Evolutionary conservation across 495 filamentous ascomycete genomes (phyloP).

Genomic region (Clohesyomyces aquaticus): DNA sequence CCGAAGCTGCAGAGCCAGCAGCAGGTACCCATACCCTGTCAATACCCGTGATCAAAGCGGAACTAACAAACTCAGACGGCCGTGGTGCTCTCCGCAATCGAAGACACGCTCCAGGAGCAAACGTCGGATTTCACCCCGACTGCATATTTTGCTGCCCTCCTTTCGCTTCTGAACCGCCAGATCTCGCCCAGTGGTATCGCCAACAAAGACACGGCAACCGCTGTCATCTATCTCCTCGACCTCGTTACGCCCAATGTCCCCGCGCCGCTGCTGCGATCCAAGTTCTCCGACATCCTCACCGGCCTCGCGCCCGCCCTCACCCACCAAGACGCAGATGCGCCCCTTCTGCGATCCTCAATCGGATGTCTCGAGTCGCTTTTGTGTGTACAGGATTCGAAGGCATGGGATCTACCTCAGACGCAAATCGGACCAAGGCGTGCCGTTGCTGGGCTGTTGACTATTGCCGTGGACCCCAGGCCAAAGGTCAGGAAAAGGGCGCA

Average conservation of each 20-base stretch:
- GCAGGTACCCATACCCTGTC: slow-evolving; percentile 59
- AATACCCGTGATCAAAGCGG: background rate
- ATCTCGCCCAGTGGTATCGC: slow-evolving; percentile 62
- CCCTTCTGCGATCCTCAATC: slow-evolving; percentile 83
- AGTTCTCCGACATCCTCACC: slow-evolving; percentile 90
- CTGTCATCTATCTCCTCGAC: slow-evolving; percentile 95
- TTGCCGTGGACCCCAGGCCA: slow-evolving; percentile 85
- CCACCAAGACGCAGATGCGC: slow-evolving; percentile 80
- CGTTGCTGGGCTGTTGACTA: slow-evolving; percentile 78
- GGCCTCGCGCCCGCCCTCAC: slow-evolving; percentile 82
- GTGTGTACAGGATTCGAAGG: slow-evolving; percentile 79
- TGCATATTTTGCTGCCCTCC: slow-evolving; percentile 93
- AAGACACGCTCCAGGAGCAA: slow-evolving; percentile 87
- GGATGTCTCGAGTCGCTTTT: slow-evolving; percentile 88
- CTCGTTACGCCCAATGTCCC: slow-evolving; percentile 81
- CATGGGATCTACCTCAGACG: slow-evolving; percentile 83
- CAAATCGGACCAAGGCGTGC: slow-evolving; percentile 87
- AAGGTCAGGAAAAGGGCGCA: slow-evolving; percentile 95
- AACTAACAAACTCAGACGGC: slow-evolving; percentile 62
- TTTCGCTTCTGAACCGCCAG: slow-evolving; percentile 81
- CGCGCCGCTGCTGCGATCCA: slow-evolving; percentile 80
- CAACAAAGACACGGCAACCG: slow-evolving; percentile 82
- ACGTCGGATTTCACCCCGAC: slow-evolving; percentile 80
- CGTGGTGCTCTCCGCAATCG: slow-evolving; percentile 85
- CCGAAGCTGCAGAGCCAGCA: slow-evolving; percentile 95